Base-by-base conservation (phyloP, 2,329 filamentous ascomycete species). In the Cercospora sesami region DNA sequence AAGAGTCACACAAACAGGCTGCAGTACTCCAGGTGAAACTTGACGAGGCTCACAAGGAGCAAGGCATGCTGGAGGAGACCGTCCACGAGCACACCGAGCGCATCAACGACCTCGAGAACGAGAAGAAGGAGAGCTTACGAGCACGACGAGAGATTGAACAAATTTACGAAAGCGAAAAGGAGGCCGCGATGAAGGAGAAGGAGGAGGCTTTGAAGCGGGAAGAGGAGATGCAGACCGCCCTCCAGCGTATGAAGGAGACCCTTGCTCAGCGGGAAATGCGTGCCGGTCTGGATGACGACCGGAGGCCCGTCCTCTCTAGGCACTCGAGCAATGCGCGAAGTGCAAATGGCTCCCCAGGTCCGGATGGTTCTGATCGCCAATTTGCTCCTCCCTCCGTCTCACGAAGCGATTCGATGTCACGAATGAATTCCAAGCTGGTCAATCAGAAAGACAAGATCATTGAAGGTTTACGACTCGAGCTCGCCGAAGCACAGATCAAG, bases 381-480 rank as follows among this genome's bases (percentile, higher is more conserved):
- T 97, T 97, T 77, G 94, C 94, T 8, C 94, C 74, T 16, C 91
- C 91, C 16, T 93, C 92, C 4, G 81, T 96, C 64, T 89, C 94
- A 75, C 90, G 93, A 72, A 96, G 92, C 84, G 92, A 96, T 75
- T 96, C 93, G 36, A 66, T 67, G 7, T 73, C 75, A 2, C 87
- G 91, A 71, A 78, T 73, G 68, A 96, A 92, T 79, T 96, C 93
- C 14, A 96, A 94, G 79, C 85, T 97, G 63, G 86, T 98, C 61
- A 86, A 96, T 74, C 94, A 98, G 79, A 99, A 98, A 80, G 95
- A 99, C 81, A 95, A 96, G 81, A 84, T 97, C 68, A 98, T 99
- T 74, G 94, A 98, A 79, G 93, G 91, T 10, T 84, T 99, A 70
- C 88, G 94, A 66, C 86, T 98, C 28, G 95, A 99, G 79, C 86